phyloP scores from a whole-genome alignment of 192 early-diverging fungal genomes.

The Mortierella alpina region DNA sequence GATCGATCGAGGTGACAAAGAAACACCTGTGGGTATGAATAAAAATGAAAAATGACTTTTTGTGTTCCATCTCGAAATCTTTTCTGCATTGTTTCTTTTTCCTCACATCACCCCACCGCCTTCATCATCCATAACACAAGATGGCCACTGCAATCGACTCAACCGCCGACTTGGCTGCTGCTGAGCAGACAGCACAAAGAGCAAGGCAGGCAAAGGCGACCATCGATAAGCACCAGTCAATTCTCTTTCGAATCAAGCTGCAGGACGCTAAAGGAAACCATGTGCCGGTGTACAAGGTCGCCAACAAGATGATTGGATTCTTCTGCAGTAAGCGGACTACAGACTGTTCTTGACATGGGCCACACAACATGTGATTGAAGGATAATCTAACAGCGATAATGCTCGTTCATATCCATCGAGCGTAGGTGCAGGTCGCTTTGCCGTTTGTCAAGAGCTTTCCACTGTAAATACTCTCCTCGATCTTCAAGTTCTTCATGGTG shows the following conservation, averaged over 20 bases:
- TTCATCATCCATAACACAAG: background rate
- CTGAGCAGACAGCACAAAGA: background rate
- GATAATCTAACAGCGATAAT: background rate
- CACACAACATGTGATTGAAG: background rate
- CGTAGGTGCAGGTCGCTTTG: conserved; percentile 30
- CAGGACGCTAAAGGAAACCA: conserved; percentile 37
- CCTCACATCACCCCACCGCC: conserved; percentile 1
- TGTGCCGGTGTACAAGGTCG: conserved; percentile 48
- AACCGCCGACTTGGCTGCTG: background rate
- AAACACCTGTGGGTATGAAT: background rate
- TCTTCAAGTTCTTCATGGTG: too few relatives aligned
- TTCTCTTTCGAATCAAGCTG: conserved; percentile 45
- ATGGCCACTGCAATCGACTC: conserved; percentile 22
- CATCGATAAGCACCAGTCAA: conserved; percentile 35
- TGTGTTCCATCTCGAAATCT: background rate
- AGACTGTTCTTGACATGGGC: background rate
- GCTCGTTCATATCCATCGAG: background rate
- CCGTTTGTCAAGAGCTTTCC: conserved; percentile 40
- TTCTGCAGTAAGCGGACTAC: conserved; percentile 28
- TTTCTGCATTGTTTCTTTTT: background rate
- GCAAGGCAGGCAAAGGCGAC: conserved; percentile 29
- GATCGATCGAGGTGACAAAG: too few relatives aligned
- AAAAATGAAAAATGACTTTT: conserved; percentile 3
- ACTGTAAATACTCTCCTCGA: background rate
- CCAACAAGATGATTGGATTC: conserved; percentile 45